Base-by-base conservation (phyloP, 164 flowering plant genomes). In the Piper betle region DNA sequence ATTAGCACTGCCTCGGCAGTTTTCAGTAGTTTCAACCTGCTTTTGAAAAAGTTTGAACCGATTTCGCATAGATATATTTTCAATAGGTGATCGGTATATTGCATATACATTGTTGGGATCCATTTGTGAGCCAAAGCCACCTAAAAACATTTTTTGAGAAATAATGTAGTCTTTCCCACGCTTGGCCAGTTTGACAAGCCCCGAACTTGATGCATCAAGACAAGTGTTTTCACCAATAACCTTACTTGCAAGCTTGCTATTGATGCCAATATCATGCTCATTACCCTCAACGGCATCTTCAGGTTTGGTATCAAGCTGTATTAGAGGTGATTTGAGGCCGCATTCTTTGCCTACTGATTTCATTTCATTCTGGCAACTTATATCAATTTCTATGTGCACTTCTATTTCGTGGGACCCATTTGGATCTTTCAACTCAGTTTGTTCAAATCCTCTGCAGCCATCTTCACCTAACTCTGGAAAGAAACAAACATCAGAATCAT, bases 361-460 rank as follows among this genome's bases (percentile, higher is more conserved):
- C 2, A 75, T 68, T n/a, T 41, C 62, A 62, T 68, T 74, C 63
- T 61, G 37, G 20, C 81, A 82, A 73, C 62, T 77, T 37, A 89
- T 64, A 39, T 80, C 93, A 69, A 92, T 84, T 59, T 89, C 93
- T 63, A 87, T 75, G n/a, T 81, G 85, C 68, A 90, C 61, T 67
- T 83, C 81, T 37, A 90, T 80, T 71, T 86, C 87, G 56, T 66
- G 68, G 3, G 80, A 60, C 33, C 59, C 80, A 67, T 57, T 57
- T 39, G 75, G 59, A 55, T 81, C 82, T 17, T 37, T 37, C 16
- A 41, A 4, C 53, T 58, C 50, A 55, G 55, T 59, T 5, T 66
- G 68, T 57, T 66, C 66, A 62, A 58, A 64, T 42, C 61, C 75
- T 57, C 33, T 46, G 52, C 57, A 64, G 66, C 71, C 75, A 59